Evolutionary conservation across 2,329 filamentous ascomycete genomes (phyloP), one percentile per base, ranked within the genome.

Genomic region (Clarireedia hainanense): DNA sequence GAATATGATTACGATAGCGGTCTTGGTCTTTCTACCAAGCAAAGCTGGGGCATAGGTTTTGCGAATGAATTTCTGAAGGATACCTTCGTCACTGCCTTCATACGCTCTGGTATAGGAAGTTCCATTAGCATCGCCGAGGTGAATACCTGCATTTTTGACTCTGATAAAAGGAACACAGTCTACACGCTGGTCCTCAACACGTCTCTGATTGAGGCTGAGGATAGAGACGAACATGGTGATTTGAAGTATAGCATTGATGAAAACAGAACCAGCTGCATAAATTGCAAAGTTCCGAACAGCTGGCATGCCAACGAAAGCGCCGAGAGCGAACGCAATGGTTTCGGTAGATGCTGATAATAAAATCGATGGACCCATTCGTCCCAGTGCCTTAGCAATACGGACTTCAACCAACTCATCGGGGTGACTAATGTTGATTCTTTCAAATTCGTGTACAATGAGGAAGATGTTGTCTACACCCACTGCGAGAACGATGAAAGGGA

Each of bases 401-500:
- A 91, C 85, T 63, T 95, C 88, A 2, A 99, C 86, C 70, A 87
- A 80, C 60, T 91, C 87, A 66, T 97, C 91, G 0, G 91, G 90
- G 66, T 96, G 88, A 70, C 87, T 95, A 63, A 91, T 75, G 66
- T 99, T 99, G 68, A 96, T 88, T 30, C 94, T 82, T 69, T 99
- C 94, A 58, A 99, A 95, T 71, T 99, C 94, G 71, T 99, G 94
- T 0, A 99, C 94, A 57, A 99, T 96, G 55, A 99, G 76, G 74
- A 99, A 99, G 65, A 99, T 97, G 68, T 99, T 99, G 78, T 99
- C 94, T 2, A 99, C 95, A 47, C 94, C 94, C 27, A 99, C 91
- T 12, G 94, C 94, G 20, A 99, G 76, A 9, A 99, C 92, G 61
- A 99, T 85, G 72, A 99, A 99, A 0, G 94, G 94, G 61, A 99